A percentile compares a stretch with the other conserved stretches of the same genome.
Evolutionary conservation across 176 grass and related monocot species (phyloP).

Genomic region (Lolium multiflorum): DNA sequence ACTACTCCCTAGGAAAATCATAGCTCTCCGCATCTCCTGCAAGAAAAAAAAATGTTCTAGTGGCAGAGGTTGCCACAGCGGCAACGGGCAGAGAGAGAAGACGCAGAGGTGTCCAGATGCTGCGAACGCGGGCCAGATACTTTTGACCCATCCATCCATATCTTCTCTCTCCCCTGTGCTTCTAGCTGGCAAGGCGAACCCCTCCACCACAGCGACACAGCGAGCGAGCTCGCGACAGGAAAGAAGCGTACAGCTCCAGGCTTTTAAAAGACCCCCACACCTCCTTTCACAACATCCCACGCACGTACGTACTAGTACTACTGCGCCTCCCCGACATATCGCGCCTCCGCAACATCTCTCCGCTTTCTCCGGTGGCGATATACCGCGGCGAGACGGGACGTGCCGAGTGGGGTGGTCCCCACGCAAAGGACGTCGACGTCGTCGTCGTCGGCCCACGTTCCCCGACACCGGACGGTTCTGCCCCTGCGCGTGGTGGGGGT

Average conservation of each 20-base stretch:
- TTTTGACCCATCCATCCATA: no score
- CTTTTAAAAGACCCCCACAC: constrained; percentile 2
- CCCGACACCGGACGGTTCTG: constrained; percentile 46
- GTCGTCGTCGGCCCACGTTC: constrained; percentile 46
- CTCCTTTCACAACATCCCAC: constrained; percentile 7
- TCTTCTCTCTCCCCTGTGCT: no score
- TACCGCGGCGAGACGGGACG: background rate
- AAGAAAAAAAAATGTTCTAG: no score
- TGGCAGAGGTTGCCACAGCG: no score
- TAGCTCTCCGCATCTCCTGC: no score
- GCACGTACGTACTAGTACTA: no score
- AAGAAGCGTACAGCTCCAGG: constrained; percentile 32
- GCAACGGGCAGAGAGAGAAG: no score
- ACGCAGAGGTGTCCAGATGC: no score
- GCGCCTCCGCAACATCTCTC: background rate
- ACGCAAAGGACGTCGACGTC: constrained; percentile 58
- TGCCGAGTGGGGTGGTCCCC: background rate
- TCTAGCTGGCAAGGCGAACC: no score
- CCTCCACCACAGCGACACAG: no score
- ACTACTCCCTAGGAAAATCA: no score
- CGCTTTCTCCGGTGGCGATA: background rate
- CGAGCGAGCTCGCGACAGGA: background rate
- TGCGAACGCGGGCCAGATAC: no score
- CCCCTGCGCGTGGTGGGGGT: background rate
- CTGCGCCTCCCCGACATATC: background rate